Base-by-base conservation (phyloP, 1,284 basidiomycete species). In the Pseudozyma tsukubaensis region DNA sequence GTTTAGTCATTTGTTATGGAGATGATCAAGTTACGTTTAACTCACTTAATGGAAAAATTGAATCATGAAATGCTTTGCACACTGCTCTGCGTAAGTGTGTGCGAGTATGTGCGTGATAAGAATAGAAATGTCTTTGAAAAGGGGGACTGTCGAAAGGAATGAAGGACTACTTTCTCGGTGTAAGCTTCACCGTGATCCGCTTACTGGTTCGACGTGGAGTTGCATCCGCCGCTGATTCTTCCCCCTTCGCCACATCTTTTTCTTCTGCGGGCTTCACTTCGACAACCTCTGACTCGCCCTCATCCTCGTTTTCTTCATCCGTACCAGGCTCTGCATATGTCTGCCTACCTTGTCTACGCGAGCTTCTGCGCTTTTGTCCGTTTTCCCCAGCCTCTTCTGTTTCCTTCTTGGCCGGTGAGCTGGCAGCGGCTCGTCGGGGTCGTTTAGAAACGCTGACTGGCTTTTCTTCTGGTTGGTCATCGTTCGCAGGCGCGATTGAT, bases 101-200 rank as follows among this genome's bases (percentile, higher is more conserved):
- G 44, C 32, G 14, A 7, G 35, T 11, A 24, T 44, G 29, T 11
- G 40, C 16, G 21, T 40, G 50, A 51, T 4, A 35, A 8, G 10
- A 44, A 6, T 29, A 29, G 24, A 29, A 29, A 29, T 6, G 21
- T 29, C 11, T 21, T 10, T 50, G 34, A 50, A 35, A 2, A 35
- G 49, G 29, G 36, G 12, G 9, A 58, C 19, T 29, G 24, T 29
- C 24, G 24, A 29, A 29, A 29, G 24, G 24, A 29, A 29, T 29
- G 24, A 29, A 29, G 24, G 24, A 64, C 19, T 29, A 34, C 36
- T 52, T 57, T 10, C 40, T 50, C 16, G 59, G 45, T 9, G 59
- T 39, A 14, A 56, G 51, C 57, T 56, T 69, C 47, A 62, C 59
- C 0, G 66, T 59, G 56, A 62, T 47, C 11, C 65, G n/a, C 3